Base-by-base conservation (phyloP, 805 yeast genomes). In the Metschnikowia santaceciliae region DNA sequence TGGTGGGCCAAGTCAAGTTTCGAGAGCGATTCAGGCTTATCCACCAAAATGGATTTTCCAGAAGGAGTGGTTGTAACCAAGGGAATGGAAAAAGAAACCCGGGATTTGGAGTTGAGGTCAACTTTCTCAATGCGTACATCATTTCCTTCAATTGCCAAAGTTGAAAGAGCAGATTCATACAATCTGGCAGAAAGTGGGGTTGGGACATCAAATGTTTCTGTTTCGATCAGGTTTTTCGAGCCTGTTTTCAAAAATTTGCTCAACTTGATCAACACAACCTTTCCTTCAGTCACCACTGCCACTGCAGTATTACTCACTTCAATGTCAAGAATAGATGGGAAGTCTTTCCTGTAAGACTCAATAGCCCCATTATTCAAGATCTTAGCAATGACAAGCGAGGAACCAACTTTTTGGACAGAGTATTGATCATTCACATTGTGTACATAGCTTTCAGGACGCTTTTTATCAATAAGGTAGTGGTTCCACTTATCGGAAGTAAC, bases 1-100 rank as follows among this genome's bases (percentile, higher is more conserved):
- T 66, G 67, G 42, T 69, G 67, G 13, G 61, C 69, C 49, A 66
- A 62, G 34, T 65, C 67, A 30, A 67, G 57, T 3, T 64, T 54
- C 11, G 57, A 52, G 41, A 63, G 52, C 5, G 70, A 62, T 22
- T 60, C 61, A 6, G 75, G 75, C 38, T 63, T 66, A 50, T 72
- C 67, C 4, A 69, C 61, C 17, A 70, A 56, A 15, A 68, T 47
- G n/a, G 60, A 56, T 17, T 50, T 51, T 6, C 58, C 57, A 0
- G 54, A 22, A 20, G 53, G 43, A 11, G 55, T 13, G 35, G 26
- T 26, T 7, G 48, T 23, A 7, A 23, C 20, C 42, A 34, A 22
- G 4, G 30, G 33, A 19, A 44, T 4, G 7, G 15, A 5, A 26
- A 13, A 35, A 15, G 41, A 23, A 10, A 14, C 32, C 26, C 17